These are phyloP conservation scores for Cutaneotrichosporon dermatis DNA, from an alignment of 1,284 basidiomycete species.

Conservation along the genomic window DNA sequence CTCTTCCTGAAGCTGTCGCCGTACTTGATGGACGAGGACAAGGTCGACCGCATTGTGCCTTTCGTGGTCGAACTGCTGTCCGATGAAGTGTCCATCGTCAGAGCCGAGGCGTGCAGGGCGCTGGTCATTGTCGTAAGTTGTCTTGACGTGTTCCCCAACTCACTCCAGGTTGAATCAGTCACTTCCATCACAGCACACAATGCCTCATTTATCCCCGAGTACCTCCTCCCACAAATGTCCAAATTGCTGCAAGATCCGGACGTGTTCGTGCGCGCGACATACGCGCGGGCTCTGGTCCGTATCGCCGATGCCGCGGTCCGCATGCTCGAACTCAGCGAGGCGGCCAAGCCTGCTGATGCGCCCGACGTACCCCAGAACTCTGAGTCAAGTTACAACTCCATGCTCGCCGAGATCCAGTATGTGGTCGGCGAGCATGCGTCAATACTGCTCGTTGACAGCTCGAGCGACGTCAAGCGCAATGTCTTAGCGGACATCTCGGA, in stretches of 20 bases:
- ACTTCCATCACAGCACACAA: conserved; percentile 86
- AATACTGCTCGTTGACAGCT: conserved; percentile 58
- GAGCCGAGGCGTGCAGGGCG: conserved; percentile 71
- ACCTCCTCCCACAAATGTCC: conserved; percentile 84
- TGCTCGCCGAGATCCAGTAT: conserved; percentile 75
- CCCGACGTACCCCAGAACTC: conserved; percentile 54
- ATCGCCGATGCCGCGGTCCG: conserved; percentile 71
- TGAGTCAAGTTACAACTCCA: conserved; percentile 81
- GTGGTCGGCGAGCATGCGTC: conserved; percentile 85
- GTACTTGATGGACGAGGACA: conserved; percentile 89
- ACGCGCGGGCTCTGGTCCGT: conserved; percentile 79
- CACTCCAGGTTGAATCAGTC: conserved; percentile 69
- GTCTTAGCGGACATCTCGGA: conserved; percentile 71
- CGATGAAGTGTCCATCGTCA: conserved; percentile 76
- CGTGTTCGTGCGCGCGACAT: conserved; percentile 80
- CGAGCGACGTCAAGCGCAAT: conserved; percentile 55
- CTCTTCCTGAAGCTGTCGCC: conserved; percentile 79
- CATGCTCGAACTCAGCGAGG: conserved; percentile 84
- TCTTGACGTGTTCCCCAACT: neutral
- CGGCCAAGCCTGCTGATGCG: conserved; percentile 62
- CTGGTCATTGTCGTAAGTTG: conserved; percentile 69
- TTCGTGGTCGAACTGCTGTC: conserved; percentile 84
- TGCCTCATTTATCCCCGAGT: conserved; percentile 79
- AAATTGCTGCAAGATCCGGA: conserved; percentile 78
- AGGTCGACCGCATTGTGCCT: conserved; percentile 88